phyloP scores from a whole-genome alignment of 805 yeast genomes.

The Zygosaccharomyces bailii region DNA sequence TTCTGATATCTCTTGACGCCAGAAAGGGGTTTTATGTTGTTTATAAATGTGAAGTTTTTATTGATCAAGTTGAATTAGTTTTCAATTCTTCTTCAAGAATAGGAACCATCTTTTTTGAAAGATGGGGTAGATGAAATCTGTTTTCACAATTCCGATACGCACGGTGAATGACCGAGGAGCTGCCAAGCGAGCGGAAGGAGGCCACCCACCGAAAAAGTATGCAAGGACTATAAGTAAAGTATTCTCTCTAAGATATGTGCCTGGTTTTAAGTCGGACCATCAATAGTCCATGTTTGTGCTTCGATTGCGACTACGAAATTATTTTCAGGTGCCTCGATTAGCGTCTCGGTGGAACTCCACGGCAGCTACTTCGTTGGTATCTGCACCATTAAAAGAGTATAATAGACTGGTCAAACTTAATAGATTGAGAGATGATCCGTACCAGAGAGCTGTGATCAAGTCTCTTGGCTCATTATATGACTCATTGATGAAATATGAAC shows the following conservation, averaged over 20 bases:
- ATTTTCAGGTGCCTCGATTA: neutral
- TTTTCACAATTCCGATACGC: neutral
- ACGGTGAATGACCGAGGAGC: conserved; percentile 4
- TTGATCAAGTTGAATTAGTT: neutral
- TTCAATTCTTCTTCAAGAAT: conserved; percentile 1
- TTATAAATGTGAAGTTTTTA: conserved; percentile 4
- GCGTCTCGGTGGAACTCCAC: conserved; percentile 5
- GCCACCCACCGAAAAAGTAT: neutral
- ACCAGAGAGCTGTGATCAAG: conserved; percentile 71
- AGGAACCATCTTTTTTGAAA: neutral
- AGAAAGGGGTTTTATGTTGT: too few species aligned
- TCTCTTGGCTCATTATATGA: conserved; percentile 58
- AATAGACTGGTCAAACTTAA: conserved; percentile 48
- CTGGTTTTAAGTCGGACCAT: neutral
- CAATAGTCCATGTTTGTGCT: neutral
- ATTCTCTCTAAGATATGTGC: too few species aligned
- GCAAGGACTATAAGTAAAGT: too few species aligned
- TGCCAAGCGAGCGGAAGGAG: neutral
- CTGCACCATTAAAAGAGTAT: conserved; percentile 51
- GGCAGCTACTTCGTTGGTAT: neutral
- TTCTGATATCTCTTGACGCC: too few species aligned
- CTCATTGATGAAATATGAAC: conserved; percentile 51
- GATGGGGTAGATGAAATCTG: conserved; percentile 3
- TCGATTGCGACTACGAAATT: neutral
- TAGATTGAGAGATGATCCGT: conserved; percentile 64